Evolutionary conservation across 495 filamentous ascomycete species (phyloP), one percentile per base, ranked within the genome.

Genomic region (Bombardia bombarda): DNA sequence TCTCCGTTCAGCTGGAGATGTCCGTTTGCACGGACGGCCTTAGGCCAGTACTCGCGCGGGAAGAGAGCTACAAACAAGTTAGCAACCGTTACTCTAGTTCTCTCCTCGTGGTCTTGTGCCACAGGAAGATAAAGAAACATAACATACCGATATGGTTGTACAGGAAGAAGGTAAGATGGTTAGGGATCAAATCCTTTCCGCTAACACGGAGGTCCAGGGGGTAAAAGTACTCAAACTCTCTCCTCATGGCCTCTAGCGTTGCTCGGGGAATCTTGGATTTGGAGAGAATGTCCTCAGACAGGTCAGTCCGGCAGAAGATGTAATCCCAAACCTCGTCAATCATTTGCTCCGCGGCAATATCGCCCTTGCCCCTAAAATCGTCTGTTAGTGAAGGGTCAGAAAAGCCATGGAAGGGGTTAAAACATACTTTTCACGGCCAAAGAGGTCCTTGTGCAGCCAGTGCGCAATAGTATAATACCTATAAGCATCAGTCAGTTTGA

Each of bases 281-380:
- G n/a, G n/a, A n/a, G n/a, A n/a, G n/a, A n/a, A n/a, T n/a, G n/a
- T n/a, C n/a, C 14, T 84, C 72, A 43, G 69, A 73, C 22, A 83
- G 61, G 37, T 85, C 79, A 10, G 61, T 38, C 18, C 59, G 60
- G 37, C 55, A 56, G 60, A 94, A 93, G 42, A 95, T 63, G 54
- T 89, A 94, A 64, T 96, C 87, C 88, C 90, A 96, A 18, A 93
- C 83, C 45, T 90, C 88, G 52, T 95, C 89, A 24, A 69, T 86
- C 86, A 96, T 90, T 61, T 95, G 86, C 4, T 22, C 18, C 8
- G 32, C 19, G 7, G 20, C 20, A 20, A 46, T 23, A 20, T n/a
- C n/a, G n/a, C n/a, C n/a, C n/a, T n/a, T n/a, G n/a, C n/a, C n/a
- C n/a, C n/a, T n/a, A n/a, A n/a, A n/a, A n/a, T n/a, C n/a, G n/a